A percentile compares a stretch with the other conserved stretches of the same genome.
Conservation (phyloP, 1,139 yeast species). For the Geotrichum restrictum region DNA sequence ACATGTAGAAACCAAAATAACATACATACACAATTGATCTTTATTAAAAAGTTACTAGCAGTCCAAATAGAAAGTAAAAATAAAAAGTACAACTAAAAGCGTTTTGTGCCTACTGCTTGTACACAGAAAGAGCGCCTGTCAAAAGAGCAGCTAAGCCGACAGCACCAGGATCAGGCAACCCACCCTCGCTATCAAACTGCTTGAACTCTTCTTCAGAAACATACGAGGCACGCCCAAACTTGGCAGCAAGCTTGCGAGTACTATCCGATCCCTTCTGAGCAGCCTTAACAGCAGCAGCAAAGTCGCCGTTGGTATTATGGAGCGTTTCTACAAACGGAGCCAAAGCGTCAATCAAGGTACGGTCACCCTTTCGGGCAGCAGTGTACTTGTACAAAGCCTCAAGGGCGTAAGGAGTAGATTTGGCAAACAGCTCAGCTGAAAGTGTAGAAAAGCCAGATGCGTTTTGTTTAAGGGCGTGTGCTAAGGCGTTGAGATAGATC, state of each 20-base stretch:
- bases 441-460: slow-evolving; percentile 32
- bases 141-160: slow-evolving; percentile 39
- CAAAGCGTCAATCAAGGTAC: slow-evolving; percentile 54
- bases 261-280: slow-evolving; percentile 73
- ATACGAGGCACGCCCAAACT: slow-evolving; percentile 90
- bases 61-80: too few relatives aligned
- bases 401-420: slow-evolving; percentile 50
- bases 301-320: slow-evolving; percentile 43
- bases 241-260: slow-evolving; percentile 72
- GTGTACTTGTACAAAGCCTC: slow-evolving; percentile 73
- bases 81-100: neutral
- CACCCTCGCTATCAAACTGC: slow-evolving; percentile 41
- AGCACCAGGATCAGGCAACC: slow-evolving; percentile 93
- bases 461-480: slow-evolving; percentile 45
- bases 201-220: slow-evolving; percentile 59
- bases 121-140: slow-evolving; percentile 30
- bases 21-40: too few relatives aligned
- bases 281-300: slow-evolving; percentile 58
- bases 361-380: slow-evolving; percentile 64
- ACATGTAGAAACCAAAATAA: too few relatives aligned
- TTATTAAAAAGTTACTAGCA: too few relatives aligned
- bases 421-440: slow-evolving; percentile 41
- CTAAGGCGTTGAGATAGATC: slow-evolving; percentile 68
- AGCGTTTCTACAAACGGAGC: slow-evolving; percentile 70
- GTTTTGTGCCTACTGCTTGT: slow-evolving; percentile 20